Evolutionary conservation across 768 basidiomycete genomes (phyloP).

Genomic region (Suillus cothurnatus): DNA sequence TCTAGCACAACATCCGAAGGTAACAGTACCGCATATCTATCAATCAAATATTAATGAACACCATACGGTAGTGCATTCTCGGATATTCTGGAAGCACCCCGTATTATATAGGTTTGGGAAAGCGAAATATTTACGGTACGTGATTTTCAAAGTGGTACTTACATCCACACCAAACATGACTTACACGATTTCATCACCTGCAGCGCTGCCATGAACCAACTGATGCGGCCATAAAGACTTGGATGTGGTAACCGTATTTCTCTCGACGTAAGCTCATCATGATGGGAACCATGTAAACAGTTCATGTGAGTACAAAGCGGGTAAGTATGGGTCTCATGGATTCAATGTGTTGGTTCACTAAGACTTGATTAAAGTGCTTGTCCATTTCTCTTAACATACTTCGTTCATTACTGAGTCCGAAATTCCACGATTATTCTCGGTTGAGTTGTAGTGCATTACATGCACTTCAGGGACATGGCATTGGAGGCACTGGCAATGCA

Average conservation of each 20-base stretch:
- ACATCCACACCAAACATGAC: not conserved
- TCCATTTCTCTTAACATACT: not conserved
- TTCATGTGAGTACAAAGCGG: not conserved
- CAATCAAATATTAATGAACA: not conserved
- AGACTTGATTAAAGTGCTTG: not conserved
- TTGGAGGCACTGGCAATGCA: not conserved
- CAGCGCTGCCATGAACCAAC: not conserved
- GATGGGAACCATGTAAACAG: not conserved
- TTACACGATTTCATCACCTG: not conserved
- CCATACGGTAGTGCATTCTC: not conserved
- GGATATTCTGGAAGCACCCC: not conserved
- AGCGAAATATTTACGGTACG: not conserved
- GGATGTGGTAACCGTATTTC: not conserved
- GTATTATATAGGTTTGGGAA: not conserved
- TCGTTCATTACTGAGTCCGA: constrained; percentile 3
- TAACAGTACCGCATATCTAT: not conserved
- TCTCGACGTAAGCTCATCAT: not conserved
- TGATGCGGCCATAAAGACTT: not conserved
- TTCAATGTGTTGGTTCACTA: not conserved
- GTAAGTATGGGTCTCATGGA: not conserved
- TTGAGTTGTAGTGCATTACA: not conserved
- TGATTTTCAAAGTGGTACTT: not conserved
- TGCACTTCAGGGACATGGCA: not conserved
- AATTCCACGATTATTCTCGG: not conserved
- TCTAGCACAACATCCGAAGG: not conserved